Percentiles rank a stretch among this genome's conserved stretches.
Conservation (phyloP, 129 eudicot species). For the Sambucus nigra region DNA sequence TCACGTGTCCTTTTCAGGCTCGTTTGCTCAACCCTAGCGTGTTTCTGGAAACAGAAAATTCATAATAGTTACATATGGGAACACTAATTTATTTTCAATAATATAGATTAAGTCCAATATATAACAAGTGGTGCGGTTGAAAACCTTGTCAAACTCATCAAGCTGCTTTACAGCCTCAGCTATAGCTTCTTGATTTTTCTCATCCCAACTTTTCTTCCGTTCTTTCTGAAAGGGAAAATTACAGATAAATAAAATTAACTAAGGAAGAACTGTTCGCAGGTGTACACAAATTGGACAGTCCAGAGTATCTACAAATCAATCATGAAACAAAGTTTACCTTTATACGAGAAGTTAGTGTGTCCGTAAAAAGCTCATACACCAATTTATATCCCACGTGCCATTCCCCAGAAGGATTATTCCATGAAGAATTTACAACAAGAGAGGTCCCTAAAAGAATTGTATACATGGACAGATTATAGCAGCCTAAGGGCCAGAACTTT, state of each 20-base stretch:
- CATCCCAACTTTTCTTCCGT: constrained; percentile 84
- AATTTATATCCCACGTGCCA: constrained; percentile 93
- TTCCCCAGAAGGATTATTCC: constrained; percentile 95
- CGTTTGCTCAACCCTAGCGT: constrained; percentile 46
- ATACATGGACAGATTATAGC: neutral
- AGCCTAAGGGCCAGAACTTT: constrained; percentile 1
- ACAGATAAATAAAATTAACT: constrained; percentile 1
- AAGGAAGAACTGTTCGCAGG: neutral
- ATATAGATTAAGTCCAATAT: neutral
- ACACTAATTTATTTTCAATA: neutral
- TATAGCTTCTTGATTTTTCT: constrained; percentile 85
- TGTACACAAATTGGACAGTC: neutral
- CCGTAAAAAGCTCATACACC: constrained; percentile 87
- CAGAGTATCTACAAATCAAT: constrained; percentile 7
- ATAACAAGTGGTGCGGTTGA: constrained; percentile 1
- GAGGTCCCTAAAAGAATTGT: constrained; percentile 44
- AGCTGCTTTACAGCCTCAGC: constrained; percentile 82
- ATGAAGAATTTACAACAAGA: constrained; percentile 66
- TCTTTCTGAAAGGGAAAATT: constrained; percentile 58
- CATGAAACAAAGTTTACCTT: constrained; percentile 46
- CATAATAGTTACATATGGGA: constrained; percentile 4
- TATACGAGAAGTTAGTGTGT: constrained; percentile 64
- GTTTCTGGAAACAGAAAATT: constrained; percentile 38
- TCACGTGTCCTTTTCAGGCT: constrained; percentile 56
- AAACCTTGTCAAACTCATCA: constrained; percentile 78